Conservation (phyloP, 2,329 filamentous ascomycete genomes). For the Cryphonectria radicalis region DNA sequence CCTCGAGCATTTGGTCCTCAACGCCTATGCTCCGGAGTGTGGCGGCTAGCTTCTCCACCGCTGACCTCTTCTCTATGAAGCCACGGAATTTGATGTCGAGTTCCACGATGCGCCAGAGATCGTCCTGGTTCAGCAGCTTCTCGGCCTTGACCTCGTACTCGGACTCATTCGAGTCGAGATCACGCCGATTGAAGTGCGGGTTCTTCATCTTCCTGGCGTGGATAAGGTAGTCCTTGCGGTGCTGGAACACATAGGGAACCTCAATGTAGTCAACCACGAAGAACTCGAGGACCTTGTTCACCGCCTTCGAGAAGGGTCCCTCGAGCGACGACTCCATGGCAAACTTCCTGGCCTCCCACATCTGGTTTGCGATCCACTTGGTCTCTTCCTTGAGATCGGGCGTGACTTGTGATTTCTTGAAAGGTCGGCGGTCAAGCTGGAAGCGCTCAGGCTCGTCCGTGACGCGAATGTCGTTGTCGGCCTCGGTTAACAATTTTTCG, state of each 20-base stretch:
- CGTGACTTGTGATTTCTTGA: constrained; percentile 81
- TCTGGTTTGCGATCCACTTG: constrained; percentile 85
- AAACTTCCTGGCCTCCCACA: constrained; percentile 86
- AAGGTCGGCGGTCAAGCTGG: constrained; percentile 87
- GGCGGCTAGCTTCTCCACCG: constrained; percentile 78
- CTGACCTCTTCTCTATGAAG: constrained; percentile 87
- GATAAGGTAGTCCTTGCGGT: constrained; percentile 96
- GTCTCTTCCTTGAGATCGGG: constrained; percentile 78
- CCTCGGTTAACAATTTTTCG: constrained; percentile 93
- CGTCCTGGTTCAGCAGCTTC: constrained; percentile 88
- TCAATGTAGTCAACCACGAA: constrained; percentile 94
- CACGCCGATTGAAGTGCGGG: constrained; percentile 60
- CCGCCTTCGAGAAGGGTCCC: constrained; percentile 82
- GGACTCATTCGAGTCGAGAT: constrained; percentile 63
- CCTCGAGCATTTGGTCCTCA: constrained; percentile 75
- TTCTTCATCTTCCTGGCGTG: constrained; percentile 75
- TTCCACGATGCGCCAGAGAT: constrained; percentile 94
- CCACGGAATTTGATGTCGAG: constrained; percentile 94
- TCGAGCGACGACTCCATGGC: constrained; percentile 65
- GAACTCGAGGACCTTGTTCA: constrained; percentile 92
- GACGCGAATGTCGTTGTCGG: constrained; percentile 88
- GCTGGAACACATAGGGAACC: constrained; percentile 96
- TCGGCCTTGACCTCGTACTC: constrained; percentile 79
- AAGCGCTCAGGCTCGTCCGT: constrained; percentile 93
- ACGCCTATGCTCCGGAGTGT: constrained; percentile 69